phyloP scores from a whole-genome alignment of 2,329 filamentous ascomycete species.

The Cordyceps fumosorosea region DNA sequence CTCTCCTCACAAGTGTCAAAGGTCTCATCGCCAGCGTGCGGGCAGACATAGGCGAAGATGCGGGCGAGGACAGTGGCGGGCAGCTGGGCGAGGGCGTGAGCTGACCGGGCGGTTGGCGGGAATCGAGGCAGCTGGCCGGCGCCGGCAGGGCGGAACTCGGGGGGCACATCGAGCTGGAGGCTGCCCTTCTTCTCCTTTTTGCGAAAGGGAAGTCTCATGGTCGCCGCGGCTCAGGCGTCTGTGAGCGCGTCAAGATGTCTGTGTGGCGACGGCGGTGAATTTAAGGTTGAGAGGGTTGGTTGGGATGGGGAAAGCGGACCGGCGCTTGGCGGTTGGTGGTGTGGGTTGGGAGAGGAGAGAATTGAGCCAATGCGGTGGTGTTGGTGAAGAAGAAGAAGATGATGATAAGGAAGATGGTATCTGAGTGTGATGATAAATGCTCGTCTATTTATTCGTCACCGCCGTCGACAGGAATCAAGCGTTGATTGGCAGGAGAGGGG shows the following conservation, averaged over 20 bases:
- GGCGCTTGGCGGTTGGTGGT: neutral
- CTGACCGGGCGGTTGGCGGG: slow-evolving; percentile 35
- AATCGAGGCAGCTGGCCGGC: slow-evolving; percentile 23
- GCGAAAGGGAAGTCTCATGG: slow-evolving; percentile 32
- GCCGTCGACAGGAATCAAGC: neutral
- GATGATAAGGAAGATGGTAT: neutral
- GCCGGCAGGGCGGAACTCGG: slow-evolving; percentile 24
- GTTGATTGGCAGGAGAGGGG: neutral
- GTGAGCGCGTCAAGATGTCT: neutral
- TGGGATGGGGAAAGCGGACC: slow-evolving; percentile 1
- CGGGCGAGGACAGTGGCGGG: slow-evolving; percentile 63
- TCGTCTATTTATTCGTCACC: neutral
- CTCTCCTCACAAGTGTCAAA: slow-evolving; percentile 81
- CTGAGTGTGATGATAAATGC: neutral
- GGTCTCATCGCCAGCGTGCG: slow-evolving; percentile 68
- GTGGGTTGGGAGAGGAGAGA: neutral
- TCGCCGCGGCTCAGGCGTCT: slow-evolving; percentile 10
- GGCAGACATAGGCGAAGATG: slow-evolving; percentile 79
- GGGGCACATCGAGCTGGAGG: slow-evolving; percentile 22
- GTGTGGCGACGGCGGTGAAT: neutral
- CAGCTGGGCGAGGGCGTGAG: slow-evolving; percentile 44
- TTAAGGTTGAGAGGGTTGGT: neutral
- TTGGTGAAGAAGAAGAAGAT: neutral
- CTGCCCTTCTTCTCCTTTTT: slow-evolving; percentile 32
- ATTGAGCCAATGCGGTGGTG: neutral